Base-by-base conservation (phyloP, 73 alveolate genomes). In the Blepharisma stoltei region DNA sequence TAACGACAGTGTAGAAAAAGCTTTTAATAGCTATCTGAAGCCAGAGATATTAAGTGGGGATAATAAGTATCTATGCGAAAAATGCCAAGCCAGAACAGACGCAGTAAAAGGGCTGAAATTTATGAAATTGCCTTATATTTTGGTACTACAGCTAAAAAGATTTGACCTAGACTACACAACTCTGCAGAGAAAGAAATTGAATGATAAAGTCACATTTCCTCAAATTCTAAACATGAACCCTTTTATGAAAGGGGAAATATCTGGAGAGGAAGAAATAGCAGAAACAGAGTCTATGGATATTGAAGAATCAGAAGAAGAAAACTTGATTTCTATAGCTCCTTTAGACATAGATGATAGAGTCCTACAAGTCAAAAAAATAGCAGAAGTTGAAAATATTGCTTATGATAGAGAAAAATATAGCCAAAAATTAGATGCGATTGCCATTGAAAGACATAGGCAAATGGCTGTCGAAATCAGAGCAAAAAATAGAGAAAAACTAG, bases 101-200 rank as follows among this genome's bases (percentile, higher is more conserved):
- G 99, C 99, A 1, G 88, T 71, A 55, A 95, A 93, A 85, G 97
- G 95, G 49, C 84, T 89, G 54, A 89, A 88, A 83, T 84, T 95
- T 55, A 82, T 71, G 43, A 78, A 73, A 41, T 68, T 83, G 38
- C 98, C 99, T 7, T 89, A 83, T 80, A 81, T 95, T 14, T 76
- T 95, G 66, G 82, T 83, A 45, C 77, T 95, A 6, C 95, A 88
- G 49, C 83, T 95, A 44, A 89, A 92, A 47, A 88, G 99, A 66
- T 95, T 95, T 71, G 93, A 92, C 80, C 77, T 92, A 38, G 96
- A 94, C 84, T 88, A 83, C 73, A 71, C 71, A 49, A 94, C 97
- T 5, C 80, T 88, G 46, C 53, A 83, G 54, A 78, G 96, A 73
- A 71, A 80, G 54, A 95, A 95, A 79, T 54, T 95, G 76, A 82